Conservation (phyloP, 177 flowering plant genomes). For the Vitis hybrid region DNA sequence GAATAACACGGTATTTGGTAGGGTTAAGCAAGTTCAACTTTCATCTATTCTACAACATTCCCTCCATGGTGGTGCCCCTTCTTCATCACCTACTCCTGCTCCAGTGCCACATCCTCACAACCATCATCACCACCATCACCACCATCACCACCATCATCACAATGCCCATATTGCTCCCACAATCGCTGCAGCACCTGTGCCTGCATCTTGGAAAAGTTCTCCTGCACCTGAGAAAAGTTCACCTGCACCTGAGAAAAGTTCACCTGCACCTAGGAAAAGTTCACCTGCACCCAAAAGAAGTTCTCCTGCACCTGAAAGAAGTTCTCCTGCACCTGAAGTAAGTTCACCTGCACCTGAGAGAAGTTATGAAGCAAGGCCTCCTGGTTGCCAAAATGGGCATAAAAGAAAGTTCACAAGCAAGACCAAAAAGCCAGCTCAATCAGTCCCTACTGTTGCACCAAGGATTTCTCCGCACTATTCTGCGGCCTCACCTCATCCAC, state of each 20-base stretch:
- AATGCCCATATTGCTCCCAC: constrained; percentile 26
- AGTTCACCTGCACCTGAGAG: constrained; percentile 30
- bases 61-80: constrained; percentile 28
- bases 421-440: constrained; percentile 21
- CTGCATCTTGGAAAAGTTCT: no score
- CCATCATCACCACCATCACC: constrained; percentile 35
- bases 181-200: constrained; percentile 24
- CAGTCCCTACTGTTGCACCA: constrained; percentile 40
- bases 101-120: constrained; percentile 32
- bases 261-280: constrained; percentile 14
- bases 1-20: constrained; percentile 64
- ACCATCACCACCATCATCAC: constrained; percentile 35
- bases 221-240: constrained; percentile 18
- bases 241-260: neutral
- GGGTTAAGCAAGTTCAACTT: constrained; percentile 64
- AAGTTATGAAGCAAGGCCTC: constrained; percentile 34
- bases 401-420: constrained; percentile 21
- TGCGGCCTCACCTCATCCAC: constrained; percentile 32
- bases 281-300: constrained; percentile 14
- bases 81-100: constrained; percentile 33
- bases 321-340: constrained; percentile 21
- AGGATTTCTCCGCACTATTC: constrained; percentile 33
- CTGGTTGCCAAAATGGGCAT: constrained; percentile 37
- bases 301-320: constrained; percentile 26
- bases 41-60: constrained; percentile 52